Evolutionary conservation across 768 basidiomycete species (phyloP).

Genomic region (Lactarius tabidus): DNA sequence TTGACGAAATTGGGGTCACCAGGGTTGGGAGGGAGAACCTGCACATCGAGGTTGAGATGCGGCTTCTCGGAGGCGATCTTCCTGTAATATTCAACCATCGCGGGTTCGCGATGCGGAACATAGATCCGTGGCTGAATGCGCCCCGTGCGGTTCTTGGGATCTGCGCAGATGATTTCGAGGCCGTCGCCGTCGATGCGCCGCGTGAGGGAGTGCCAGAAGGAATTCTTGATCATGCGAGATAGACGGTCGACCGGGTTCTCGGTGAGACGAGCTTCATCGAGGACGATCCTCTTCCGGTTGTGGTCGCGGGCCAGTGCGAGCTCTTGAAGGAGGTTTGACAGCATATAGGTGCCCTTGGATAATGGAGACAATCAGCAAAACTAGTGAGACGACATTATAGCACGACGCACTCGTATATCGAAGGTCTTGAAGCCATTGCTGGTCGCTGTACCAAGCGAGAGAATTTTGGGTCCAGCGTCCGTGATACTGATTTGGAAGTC

Average conservation of each 20-base stretch:
- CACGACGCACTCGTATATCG: conserved; percentile 73
- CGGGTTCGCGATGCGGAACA: conserved; percentile 88
- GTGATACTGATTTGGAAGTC: conserved; percentile 96
- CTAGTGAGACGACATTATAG: background rate
- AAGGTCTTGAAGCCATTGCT: conserved; percentile 98
- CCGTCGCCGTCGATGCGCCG: conserved; percentile 96
- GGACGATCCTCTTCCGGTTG: conserved; percentile 90
- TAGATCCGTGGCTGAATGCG: conserved; percentile 91
- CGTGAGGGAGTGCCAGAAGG: conserved; percentile 97
- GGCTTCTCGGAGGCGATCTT: conserved; percentile 88
- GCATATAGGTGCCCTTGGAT: conserved; percentile 93
- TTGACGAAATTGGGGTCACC: conserved; percentile 89
- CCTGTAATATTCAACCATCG: conserved; percentile 94
- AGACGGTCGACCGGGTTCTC: conserved; percentile 98
- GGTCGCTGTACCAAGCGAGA: conserved; percentile 93
- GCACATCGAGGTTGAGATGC: conserved; percentile 90
- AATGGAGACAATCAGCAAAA: conserved; percentile 17
- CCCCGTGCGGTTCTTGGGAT: conserved; percentile 94
- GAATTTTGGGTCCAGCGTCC: conserved; percentile 94
- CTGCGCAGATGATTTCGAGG: conserved; percentile 94
- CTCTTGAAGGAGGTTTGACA: conserved; percentile 98
- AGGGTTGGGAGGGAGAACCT: conserved; percentile 79
- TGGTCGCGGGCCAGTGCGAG: conserved; percentile 95
- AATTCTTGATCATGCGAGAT: conserved; percentile 95
- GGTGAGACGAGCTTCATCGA: conserved; percentile 96